These are phyloP conservation scores for Meyerozyma sp. DNA, from an alignment of 1,139 yeast genomes.

Conservation along the genomic window DNA sequence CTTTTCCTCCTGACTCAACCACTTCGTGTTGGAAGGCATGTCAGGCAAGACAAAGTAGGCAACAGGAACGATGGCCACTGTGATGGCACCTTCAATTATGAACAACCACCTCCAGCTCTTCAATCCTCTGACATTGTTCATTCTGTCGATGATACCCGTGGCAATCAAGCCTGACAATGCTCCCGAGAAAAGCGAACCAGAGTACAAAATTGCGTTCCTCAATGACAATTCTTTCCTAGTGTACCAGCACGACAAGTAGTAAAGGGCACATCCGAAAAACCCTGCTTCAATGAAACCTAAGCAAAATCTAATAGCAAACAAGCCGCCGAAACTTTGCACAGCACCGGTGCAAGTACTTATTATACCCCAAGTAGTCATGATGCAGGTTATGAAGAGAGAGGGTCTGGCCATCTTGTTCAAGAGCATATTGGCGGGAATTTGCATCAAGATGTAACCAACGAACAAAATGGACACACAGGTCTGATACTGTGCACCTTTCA, in stretches of 20 bases:
- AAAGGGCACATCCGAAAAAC: slow-evolving; percentile 49
- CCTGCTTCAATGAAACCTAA: slow-evolving; percentile 59
- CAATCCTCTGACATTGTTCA: slow-evolving; percentile 17
- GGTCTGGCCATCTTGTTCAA: slow-evolving; percentile 48
- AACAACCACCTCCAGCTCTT: slow-evolving; percentile 16
- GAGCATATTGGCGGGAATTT: slow-evolving; percentile 49
- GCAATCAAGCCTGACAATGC: slow-evolving; percentile 81
- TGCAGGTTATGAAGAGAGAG: slow-evolving; percentile 42
- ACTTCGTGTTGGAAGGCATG: slow-evolving; percentile 16
- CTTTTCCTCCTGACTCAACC: slow-evolving; percentile 14
- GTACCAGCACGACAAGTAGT: slow-evolving; percentile 46
- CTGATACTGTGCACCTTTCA: slow-evolving; percentile 48
- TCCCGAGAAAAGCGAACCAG: slow-evolving; percentile 70
- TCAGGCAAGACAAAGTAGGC: slow-evolving; percentile 18
- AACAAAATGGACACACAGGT: slow-evolving; percentile 52
- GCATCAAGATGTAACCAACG: slow-evolving; percentile 58
- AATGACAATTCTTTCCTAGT: slow-evolving; percentile 42
- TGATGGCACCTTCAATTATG: slow-evolving; percentile 17
- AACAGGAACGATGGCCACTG: slow-evolving; percentile 16
- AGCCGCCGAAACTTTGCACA: slow-evolving; percentile 34
- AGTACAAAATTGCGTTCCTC: slow-evolving; percentile 53
- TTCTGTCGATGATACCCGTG: slow-evolving; percentile 46
- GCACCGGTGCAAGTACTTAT: slow-evolving; percentile 44
- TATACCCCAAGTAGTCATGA: slow-evolving; percentile 51
- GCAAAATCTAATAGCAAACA: slow-evolving; percentile 43